phyloP scores from a whole-genome alignment of 2,329 filamentous ascomycete genomes.

The Aspergillus neoniger region DNA sequence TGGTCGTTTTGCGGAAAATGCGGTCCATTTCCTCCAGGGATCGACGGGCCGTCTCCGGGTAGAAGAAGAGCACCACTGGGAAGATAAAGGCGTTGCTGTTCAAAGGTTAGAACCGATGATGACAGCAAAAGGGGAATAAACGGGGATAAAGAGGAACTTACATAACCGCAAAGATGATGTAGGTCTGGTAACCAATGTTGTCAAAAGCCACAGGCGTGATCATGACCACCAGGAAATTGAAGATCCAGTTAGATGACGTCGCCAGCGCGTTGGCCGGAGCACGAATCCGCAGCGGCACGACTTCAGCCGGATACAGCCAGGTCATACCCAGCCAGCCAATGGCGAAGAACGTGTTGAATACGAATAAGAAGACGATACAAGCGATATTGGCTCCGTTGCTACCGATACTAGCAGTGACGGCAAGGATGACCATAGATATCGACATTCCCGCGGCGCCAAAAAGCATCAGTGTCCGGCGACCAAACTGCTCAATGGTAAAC shows the following conservation, averaged over 20 bases:
- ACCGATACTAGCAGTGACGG: conserved; percentile 32
- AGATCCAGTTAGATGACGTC: conserved; percentile 63
- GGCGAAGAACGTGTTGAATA: conserved; percentile 69
- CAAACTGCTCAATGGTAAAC: conserved; percentile 53
- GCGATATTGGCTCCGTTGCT: conserved; percentile 28
- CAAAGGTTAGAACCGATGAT: conserved; percentile 11
- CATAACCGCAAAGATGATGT: conserved; percentile 59
- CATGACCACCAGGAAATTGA: conserved; percentile 68
- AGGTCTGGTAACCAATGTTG: conserved; percentile 57
- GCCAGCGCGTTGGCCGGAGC: conserved; percentile 65
- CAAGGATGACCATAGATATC: conserved; percentile 64
- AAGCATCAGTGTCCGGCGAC: conserved; percentile 69
- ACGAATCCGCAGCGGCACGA: conserved; percentile 59
- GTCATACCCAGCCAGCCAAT: conserved; percentile 66
- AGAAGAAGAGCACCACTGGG: conserved; percentile 62
- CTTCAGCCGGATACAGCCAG: conserved; percentile 55
- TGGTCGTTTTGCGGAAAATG: conserved; percentile 61
- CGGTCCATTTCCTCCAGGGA: conserved; percentile 70
- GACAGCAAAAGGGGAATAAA: too few species aligned
- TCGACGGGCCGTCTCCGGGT: conserved; percentile 61
- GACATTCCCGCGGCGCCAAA: conserved; percentile 67
- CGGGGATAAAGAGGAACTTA: conserved; percentile 29
- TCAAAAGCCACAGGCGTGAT: conserved; percentile 63
- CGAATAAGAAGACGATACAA: conserved; percentile 53
- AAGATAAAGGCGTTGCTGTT: conserved; percentile 56